Percentiles rank a stretch among this genome's conserved stretches.
phyloP scores from a whole-genome alignment of 805 yeast genomes.

The Torulaspora indica region DNA sequence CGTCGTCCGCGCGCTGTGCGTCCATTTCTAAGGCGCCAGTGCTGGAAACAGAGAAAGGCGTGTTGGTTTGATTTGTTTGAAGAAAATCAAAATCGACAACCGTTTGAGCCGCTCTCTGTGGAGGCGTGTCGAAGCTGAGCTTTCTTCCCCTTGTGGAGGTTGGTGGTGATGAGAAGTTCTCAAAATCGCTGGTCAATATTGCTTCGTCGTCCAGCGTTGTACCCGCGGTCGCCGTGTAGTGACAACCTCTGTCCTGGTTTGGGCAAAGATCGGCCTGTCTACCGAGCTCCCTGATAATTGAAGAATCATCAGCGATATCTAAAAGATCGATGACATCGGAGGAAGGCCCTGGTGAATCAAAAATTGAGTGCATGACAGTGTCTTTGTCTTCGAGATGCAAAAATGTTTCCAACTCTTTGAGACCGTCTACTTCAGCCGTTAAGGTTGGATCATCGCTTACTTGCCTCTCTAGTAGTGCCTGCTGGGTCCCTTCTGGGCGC shows the following conservation, averaged over 20 bases:
- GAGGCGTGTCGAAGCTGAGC: background rate
- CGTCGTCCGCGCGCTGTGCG: slow-evolving; percentile 6
- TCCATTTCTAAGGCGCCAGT: slow-evolving; percentile 4
- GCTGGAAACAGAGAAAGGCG: slow-evolving; percentile 1
- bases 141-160: slow-evolving; percentile 4
- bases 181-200: slow-evolving; percentile 12
- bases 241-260: slow-evolving; percentile 8
- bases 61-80: background rate
- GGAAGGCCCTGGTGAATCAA: slow-evolving; percentile 10
- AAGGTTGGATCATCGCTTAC: slow-evolving; percentile 9
- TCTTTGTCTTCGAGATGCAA: slow-evolving; percentile 9
- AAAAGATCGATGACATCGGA: slow-evolving; percentile 4
- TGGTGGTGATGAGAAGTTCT: slow-evolving; percentile 10
- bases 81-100: background rate
- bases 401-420: slow-evolving; percentile 7
- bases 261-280: background rate
- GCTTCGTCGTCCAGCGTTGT: slow-evolving; percentile 10
- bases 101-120: background rate
- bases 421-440: slow-evolving; percentile 7
- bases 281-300: slow-evolving; percentile 7
- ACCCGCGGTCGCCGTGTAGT: slow-evolving; percentile 11
- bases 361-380: slow-evolving; percentile 10
- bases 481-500: slow-evolving; percentile 1
- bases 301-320: slow-evolving; percentile 3
- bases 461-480: slow-evolving; percentile 1